phyloP scores from a whole-genome alignment of 2,329 filamentous ascomycete genomes.

The Davidsoniella neocaledoniae region DNA sequence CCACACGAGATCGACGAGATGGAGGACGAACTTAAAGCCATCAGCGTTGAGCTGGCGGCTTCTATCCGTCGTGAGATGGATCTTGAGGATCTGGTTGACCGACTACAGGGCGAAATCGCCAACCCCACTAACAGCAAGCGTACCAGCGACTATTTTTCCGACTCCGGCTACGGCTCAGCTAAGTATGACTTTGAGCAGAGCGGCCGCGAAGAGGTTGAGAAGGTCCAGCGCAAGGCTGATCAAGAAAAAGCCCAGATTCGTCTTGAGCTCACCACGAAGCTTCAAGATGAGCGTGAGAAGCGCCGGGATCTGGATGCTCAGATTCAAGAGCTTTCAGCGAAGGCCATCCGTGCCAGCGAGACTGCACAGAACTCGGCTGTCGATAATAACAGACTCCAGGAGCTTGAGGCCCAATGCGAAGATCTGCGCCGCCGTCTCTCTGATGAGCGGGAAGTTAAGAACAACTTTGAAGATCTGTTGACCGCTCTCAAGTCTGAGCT shows the following conservation, averaged over 20 bases:
- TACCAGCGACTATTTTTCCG: conserved; percentile 95
- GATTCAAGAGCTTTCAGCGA: conserved; percentile 65
- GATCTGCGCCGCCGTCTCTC: conserved; percentile 65
- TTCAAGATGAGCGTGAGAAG: conserved; percentile 70
- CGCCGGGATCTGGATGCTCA: conserved; percentile 67
- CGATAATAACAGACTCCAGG: conserved; percentile 46
- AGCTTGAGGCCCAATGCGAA: conserved; percentile 66
- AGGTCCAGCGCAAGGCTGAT: conserved; percentile 65
- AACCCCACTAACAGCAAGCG: conserved; percentile 47
- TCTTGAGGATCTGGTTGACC: conserved; percentile 81
- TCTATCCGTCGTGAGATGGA: conserved; percentile 96
- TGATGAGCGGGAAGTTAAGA: conserved; percentile 75
- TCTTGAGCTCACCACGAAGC: conserved; percentile 66
- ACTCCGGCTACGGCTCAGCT: conserved; percentile 77
- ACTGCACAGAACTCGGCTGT: conserved; percentile 39
- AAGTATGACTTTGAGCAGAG: conserved; percentile 51
- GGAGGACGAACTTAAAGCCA: conserved; percentile 85
- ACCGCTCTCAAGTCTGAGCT: conserved; percentile 70
- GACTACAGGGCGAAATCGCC: conserved; percentile 61
- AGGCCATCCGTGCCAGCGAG: conserved; percentile 47
- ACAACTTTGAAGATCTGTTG: conserved; percentile 86
- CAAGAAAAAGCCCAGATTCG: conserved; percentile 81
- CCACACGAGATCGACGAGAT: conserved; percentile 59
- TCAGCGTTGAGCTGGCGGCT: conserved; percentile 78
- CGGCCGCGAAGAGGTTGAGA: conserved; percentile 55